A percentile compares a stretch with the other conserved stretches of the same genome.
phyloP scores from a whole-genome alignment of 2,329 filamentous ascomycete species.

The Colletotrichum theobromicola region DNA sequence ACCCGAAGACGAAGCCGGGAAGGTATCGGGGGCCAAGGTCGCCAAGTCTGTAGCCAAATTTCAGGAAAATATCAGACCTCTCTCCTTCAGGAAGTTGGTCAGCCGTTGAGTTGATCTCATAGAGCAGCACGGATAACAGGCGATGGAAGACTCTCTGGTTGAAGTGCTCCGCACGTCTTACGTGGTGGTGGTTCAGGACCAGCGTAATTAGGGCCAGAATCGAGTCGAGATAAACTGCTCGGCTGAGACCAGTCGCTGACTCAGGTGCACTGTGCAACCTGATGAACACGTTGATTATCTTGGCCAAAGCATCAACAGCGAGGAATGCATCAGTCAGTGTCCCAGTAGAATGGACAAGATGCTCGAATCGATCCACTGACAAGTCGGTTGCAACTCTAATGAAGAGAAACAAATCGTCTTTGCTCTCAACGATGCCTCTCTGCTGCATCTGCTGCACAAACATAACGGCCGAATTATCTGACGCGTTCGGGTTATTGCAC shows the following conservation, averaged over 20 bases:
- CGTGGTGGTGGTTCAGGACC: slow-evolving; percentile 84
- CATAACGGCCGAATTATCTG: slow-evolving; percentile 72
- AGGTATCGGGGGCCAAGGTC: slow-evolving; percentile 78
- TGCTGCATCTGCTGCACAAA: slow-evolving; percentile 88
- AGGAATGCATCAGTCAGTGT: slow-evolving; percentile 62
- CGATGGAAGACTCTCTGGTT: slow-evolving; percentile 92
- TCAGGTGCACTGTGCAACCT: slow-evolving; percentile 70
- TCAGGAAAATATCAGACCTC: slow-evolving; percentile 72
- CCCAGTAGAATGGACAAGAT: slow-evolving; percentile 65
- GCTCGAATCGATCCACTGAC: slow-evolving; percentile 80
- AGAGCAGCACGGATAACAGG: slow-evolving; percentile 82
- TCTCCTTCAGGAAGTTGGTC: slow-evolving; percentile 66
- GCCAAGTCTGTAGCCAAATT: slow-evolving; percentile 73
- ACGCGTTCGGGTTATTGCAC: slow-evolving; percentile 76
- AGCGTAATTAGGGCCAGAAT: slow-evolving; percentile 80
- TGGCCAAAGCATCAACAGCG: slow-evolving; percentile 80
- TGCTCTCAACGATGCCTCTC: slow-evolving; percentile 72
- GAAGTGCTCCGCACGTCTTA: slow-evolving; percentile 80
- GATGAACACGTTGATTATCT: slow-evolving; percentile 78
- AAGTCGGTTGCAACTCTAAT: slow-evolving; percentile 81
- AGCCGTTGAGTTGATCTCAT: slow-evolving; percentile 68
- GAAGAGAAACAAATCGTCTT: slow-evolving; percentile 81
- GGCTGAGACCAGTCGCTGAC: slow-evolving; percentile 63
- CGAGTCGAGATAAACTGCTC: slow-evolving; percentile 76
- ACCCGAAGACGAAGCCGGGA: slow-evolving; percentile 84